A percentile compares a stretch with the other conserved stretches of the same genome.
phyloP scores from a whole-genome alignment of 2,329 filamentous ascomycete species.

The Diaporthe destruens region DNA sequence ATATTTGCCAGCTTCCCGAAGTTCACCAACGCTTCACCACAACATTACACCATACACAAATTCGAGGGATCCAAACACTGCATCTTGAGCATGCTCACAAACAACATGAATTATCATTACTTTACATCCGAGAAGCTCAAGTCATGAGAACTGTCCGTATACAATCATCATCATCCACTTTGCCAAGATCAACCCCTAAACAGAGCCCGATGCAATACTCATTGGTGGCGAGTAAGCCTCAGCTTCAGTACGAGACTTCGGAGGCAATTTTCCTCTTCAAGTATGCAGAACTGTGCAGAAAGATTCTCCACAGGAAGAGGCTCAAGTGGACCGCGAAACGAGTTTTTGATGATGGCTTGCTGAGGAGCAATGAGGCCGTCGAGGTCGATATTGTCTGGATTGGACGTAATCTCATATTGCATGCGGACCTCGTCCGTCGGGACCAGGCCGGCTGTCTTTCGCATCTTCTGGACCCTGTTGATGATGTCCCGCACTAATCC shows the following conservation, averaged over 20 bases:
- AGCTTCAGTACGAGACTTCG: conserved; percentile 4
- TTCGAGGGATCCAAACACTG: too few species aligned
- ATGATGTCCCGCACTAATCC: conserved; percentile 92
- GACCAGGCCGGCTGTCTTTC: conserved; percentile 92
- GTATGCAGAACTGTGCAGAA: neutral
- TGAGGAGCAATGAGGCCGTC: conserved; percentile 75
- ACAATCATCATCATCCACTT: too few species aligned
- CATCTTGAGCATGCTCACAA: too few species aligned
- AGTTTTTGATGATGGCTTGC: neutral
- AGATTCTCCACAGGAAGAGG: neutral
- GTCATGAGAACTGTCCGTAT: too few species aligned
- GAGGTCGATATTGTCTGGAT: conserved; percentile 82
- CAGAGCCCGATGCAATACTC: neutral
- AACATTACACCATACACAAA: too few species aligned
- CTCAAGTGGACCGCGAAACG: neutral
- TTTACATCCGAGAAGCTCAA: too few species aligned
- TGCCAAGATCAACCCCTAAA: too few species aligned
- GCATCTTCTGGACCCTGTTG: conserved; percentile 88
- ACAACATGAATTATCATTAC: too few species aligned
- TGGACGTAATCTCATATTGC: conserved; percentile 85
- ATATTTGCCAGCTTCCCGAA: too few species aligned
- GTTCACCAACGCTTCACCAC: too few species aligned
- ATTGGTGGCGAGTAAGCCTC: neutral
- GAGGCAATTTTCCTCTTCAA: conserved; percentile 18
- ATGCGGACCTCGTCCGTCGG: conserved; percentile 95